A percentile compares a stretch with the other conserved stretches of the same genome.
Conservation (phyloP, 192 early-diverging fungal species). For the Coemansia sp. region DNA sequence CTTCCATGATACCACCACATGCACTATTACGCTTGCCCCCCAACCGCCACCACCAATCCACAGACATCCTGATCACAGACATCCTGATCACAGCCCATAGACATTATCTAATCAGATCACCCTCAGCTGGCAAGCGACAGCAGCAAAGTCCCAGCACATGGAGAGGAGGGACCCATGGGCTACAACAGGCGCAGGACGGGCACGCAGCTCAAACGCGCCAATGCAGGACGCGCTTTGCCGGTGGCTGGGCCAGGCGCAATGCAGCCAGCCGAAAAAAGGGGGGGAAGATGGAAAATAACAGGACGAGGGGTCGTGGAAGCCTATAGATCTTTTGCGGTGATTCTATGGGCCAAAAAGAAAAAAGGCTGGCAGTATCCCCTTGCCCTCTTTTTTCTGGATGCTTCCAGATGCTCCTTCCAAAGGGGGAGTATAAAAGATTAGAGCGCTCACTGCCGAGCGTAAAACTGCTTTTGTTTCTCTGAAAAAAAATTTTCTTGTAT, state of each 20-base stretch:
- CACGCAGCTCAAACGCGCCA: no score
- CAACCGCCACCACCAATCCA: no score
- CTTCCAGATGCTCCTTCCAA: conserved; percentile 8
- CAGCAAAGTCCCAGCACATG: no score
- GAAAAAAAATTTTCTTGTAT: conserved; percentile 7
- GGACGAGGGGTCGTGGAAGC: conserved; percentile 27
- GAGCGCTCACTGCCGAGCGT: neutral
- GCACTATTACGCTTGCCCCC: no score
- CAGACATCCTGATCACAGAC: no score
- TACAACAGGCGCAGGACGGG: no score
- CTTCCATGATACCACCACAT: no score
- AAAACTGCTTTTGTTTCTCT: conserved; percentile 5
- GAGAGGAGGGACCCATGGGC: no score
- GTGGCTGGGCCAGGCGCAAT: conserved; percentile 6
- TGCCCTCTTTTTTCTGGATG: conserved; percentile 9
- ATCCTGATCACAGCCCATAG: no score
- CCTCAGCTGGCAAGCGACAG: no score
- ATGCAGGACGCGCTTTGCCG: conserved; percentile 7
- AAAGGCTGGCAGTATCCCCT: neutral
- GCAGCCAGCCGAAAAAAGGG: neutral
- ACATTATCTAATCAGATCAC: no score
- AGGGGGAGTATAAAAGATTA: conserved; percentile 2
- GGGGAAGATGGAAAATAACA: neutral
- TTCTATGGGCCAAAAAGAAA: conserved; percentile 10
- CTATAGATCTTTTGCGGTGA: conserved; percentile 23